Percentiles rank a stretch among this genome's conserved stretches.
Evolutionary conservation across 2,329 filamentous ascomycete genomes (phyloP).

Genomic region (Fusarium sp.): DNA sequence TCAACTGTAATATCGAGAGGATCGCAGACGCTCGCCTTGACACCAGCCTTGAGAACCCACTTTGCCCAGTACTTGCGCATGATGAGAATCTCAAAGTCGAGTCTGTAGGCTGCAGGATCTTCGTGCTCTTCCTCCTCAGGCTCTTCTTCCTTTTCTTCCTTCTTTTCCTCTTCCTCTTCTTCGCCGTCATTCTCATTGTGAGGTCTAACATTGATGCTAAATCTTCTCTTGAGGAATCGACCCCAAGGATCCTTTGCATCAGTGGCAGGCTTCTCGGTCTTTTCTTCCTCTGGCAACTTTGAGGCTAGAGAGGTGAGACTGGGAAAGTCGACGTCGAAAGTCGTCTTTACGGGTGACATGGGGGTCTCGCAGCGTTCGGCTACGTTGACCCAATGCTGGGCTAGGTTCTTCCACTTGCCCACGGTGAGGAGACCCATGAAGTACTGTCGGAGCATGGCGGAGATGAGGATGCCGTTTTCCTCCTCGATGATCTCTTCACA

Average conservation of each 20-base stretch:
- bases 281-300: constrained; percentile 32
- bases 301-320: constrained; percentile 37
- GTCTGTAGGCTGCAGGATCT: constrained; percentile 50
- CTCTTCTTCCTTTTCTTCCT: constrained; percentile 41
- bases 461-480: constrained; percentile 86
- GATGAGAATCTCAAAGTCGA: constrained; percentile 66
- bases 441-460: constrained; percentile 86
- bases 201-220: constrained; percentile 48
- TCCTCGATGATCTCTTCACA: constrained; percentile 82
- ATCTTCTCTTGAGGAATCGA: constrained; percentile 48
- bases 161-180: constrained; percentile 41
- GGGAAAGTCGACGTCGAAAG: constrained; percentile 33
- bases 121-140: constrained; percentile 45
- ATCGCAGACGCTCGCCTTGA: constrained; percentile 62
- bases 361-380: constrained; percentile 66
- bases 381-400: constrained; percentile 72
- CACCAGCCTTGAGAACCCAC: constrained; percentile 73
- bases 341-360: constrained; percentile 48
- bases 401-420: constrained; percentile 78
- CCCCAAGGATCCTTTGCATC: constrained; percentile 47
- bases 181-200: constrained; percentile 51
- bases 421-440: constrained; percentile 86
- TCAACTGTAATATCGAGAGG: constrained; percentile 69
- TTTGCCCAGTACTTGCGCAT: constrained; percentile 73
- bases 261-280: constrained; percentile 32